Evolutionary conservation across 306 rosid species (phyloP).

Genomic region (Nissolia schottii): DNA sequence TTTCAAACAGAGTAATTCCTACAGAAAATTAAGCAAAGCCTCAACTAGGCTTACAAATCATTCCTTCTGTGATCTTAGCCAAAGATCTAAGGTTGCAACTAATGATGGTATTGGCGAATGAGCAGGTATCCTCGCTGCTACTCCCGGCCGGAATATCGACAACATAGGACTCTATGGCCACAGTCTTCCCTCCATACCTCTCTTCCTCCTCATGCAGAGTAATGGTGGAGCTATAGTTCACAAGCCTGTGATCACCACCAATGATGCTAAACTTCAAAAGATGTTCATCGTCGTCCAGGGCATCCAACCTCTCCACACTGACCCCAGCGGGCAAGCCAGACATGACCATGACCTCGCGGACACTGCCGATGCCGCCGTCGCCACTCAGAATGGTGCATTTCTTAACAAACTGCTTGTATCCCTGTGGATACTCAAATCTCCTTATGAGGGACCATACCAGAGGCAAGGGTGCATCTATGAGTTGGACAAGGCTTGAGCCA

Average conservation of each 20-base stretch:
- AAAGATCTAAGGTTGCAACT: constrained; percentile 51
- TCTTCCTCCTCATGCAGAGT: constrained; percentile 44
- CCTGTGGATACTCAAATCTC: constrained; percentile 52
- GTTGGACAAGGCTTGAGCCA: constrained; percentile 43
- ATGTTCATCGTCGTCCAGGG: constrained; percentile 45
- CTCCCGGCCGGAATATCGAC: constrained; percentile 61
- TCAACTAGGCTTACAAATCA: not conserved
- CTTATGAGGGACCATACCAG: constrained; percentile 60
- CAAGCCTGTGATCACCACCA: constrained; percentile 65
- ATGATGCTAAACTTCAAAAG: constrained; percentile 50
- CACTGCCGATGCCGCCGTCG: constrained; percentile 48
- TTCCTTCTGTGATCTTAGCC: constrained; percentile 44
- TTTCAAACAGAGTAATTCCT: not conserved
- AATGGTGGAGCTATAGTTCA: constrained; percentile 52
- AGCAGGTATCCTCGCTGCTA: constrained; percentile 51
- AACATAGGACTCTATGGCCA: constrained; percentile 60
- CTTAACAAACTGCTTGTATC: constrained; percentile 51
- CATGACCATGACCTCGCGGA: constrained; percentile 38
- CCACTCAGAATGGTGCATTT: constrained; percentile 44
- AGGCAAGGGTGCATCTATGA: constrained; percentile 49
- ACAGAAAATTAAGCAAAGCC: not conserved
- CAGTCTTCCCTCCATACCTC: constrained; percentile 19
- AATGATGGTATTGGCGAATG: constrained; percentile 53
- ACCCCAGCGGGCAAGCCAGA: constrained; percentile 55
- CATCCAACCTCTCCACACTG: constrained; percentile 54